A percentile compares a stretch with the other conserved stretches of the same genome.
Evolutionary conservation across 2,329 filamentous ascomycete species (phyloP).

Genomic region (Nemania sp.): DNA sequence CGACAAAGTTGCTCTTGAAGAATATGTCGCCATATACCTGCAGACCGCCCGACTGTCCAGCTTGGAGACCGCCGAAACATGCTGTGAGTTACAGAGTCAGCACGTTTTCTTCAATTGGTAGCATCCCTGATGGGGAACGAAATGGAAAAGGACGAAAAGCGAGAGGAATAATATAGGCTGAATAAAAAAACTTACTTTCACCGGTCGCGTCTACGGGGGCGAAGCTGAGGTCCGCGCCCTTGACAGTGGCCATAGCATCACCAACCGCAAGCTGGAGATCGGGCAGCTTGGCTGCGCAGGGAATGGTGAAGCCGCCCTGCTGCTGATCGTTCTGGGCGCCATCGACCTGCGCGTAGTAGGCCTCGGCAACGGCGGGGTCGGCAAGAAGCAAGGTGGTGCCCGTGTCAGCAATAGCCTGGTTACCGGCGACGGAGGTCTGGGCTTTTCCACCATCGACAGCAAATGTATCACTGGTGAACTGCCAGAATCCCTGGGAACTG

Average conservation of each 20-base stretch:
- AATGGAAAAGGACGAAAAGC: too few relatives aligned
- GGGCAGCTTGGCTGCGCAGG: slow-evolving; percentile 52
- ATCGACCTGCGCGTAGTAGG: slow-evolving; percentile 53
- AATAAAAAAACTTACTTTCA: slow-evolving; percentile 50
- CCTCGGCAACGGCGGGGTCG: slow-evolving; percentile 54
- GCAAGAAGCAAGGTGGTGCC: slow-evolving; percentile 68
- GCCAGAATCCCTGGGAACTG: slow-evolving; percentile 45
- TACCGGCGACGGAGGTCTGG: slow-evolving; percentile 43
- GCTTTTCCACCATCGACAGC: slow-evolving; percentile 38
- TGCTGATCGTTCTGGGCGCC: slow-evolving; percentile 47
- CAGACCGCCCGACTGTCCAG: slow-evolving; percentile 53
- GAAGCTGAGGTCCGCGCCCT: slow-evolving; percentile 59
- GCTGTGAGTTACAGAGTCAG: slow-evolving; percentile 39
- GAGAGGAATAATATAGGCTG: too few relatives aligned
- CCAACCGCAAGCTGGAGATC: slow-evolving; percentile 62
- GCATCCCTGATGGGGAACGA: background rate
- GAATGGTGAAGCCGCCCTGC: slow-evolving; percentile 52
- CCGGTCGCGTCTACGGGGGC: slow-evolving; percentile 48
- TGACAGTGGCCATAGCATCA: slow-evolving; percentile 58
- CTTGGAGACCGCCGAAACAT: slow-evolving; percentile 72
- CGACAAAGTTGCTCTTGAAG: slow-evolving; percentile 65
- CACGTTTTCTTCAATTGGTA: background rate
- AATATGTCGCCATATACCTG: slow-evolving; percentile 68
- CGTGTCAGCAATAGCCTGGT: slow-evolving; percentile 59
- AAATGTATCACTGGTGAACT: slow-evolving; percentile 43